Percentiles rank a stretch among this genome's conserved stretches.
Evolutionary conservation across 2,329 filamentous ascomycete species (phyloP).

Genomic region (Scedosporium aurantiacum): DNA sequence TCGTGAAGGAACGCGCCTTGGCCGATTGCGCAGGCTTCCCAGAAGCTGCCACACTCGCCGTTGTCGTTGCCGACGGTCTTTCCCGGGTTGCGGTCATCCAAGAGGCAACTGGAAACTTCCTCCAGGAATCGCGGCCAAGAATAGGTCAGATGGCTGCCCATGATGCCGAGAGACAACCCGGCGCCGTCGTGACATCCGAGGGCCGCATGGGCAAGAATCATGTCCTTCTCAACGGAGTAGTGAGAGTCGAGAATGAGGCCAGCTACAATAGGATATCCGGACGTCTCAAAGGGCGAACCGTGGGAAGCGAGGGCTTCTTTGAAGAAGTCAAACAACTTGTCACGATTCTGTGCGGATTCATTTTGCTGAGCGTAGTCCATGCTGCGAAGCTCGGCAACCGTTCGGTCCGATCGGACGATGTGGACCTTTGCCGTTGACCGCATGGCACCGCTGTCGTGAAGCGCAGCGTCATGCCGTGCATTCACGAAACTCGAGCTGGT

Average conservation of each 20-base stretch:
- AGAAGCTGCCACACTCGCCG: constrained; percentile 28
- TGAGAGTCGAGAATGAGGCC: constrained; percentile 60
- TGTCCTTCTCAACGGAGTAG: constrained; percentile 48
- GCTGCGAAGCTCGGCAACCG: constrained; percentile 53
- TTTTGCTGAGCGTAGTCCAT: constrained; percentile 57
- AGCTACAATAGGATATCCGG: constrained; percentile 51
- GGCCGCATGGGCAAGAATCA: constrained; percentile 56
- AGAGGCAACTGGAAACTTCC: constrained; percentile 44
- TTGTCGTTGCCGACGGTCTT: constrained; percentile 29
- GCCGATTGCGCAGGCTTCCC: constrained; percentile 36
- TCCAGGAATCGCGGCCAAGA: constrained; percentile 61
- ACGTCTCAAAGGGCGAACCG: constrained; percentile 19
- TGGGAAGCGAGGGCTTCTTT: constrained; percentile 32
- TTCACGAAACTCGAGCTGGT: constrained; percentile 30
- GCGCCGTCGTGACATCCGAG: constrained; percentile 40
- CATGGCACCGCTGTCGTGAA: constrained; percentile 7
- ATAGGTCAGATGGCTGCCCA: constrained; percentile 60
- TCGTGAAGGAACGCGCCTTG: constrained; percentile 65
- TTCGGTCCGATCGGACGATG: constrained; percentile 53
- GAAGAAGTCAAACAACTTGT: constrained; percentile 36
- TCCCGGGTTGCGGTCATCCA: constrained; percentile 24
- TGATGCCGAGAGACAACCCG: constrained; percentile 56
- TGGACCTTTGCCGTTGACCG: constrained; percentile 49
- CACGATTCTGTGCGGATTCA: constrained; percentile 39
- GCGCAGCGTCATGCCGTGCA: neutral